phyloP scores from a whole-genome alignment of 2,329 filamentous ascomycete species.

The Myotisia sp. region DNA sequence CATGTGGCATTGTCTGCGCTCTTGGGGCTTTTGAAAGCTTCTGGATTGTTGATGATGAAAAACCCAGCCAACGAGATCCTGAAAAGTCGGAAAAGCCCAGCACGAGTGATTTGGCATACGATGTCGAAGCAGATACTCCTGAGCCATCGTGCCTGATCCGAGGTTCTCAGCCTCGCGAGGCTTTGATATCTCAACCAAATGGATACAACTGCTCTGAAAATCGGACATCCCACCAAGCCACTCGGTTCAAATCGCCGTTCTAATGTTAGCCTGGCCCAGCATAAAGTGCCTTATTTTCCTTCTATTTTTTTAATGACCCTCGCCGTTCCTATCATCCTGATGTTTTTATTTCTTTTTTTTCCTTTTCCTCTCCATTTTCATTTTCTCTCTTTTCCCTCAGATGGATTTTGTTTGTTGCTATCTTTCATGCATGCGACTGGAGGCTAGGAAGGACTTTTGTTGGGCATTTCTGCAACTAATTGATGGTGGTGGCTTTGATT shows the following conservation, averaged over 20 bases:
- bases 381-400: too few species aligned
- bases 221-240: background rate
- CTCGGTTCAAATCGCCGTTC: background rate
- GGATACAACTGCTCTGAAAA: background rate
- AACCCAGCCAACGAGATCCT: conserved; percentile 7
- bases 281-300: too few species aligned
- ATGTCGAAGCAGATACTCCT: conserved; percentile 3
- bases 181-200: background rate
- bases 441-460: conserved; percentile 4
- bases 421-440: too few species aligned
- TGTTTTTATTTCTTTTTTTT: too few species aligned
- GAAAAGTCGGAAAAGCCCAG: conserved; percentile 7
- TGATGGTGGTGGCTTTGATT: conserved; percentile 1
- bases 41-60: conserved; percentile 53
- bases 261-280: too few species aligned
- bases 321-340: too few species aligned
- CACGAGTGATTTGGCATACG: conserved; percentile 21
- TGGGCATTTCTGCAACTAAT: conserved; percentile 4
- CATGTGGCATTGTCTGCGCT: conserved; percentile 60
- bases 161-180: background rate
- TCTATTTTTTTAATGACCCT: too few species aligned
- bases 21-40: conserved; percentile 61
- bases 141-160: background rate
- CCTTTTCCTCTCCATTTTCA: too few species aligned
- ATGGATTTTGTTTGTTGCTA: too few species aligned